Evolutionary conservation across 768 basidiomycete species (phyloP).

Genomic region (Amyloporia xantha): DNA sequence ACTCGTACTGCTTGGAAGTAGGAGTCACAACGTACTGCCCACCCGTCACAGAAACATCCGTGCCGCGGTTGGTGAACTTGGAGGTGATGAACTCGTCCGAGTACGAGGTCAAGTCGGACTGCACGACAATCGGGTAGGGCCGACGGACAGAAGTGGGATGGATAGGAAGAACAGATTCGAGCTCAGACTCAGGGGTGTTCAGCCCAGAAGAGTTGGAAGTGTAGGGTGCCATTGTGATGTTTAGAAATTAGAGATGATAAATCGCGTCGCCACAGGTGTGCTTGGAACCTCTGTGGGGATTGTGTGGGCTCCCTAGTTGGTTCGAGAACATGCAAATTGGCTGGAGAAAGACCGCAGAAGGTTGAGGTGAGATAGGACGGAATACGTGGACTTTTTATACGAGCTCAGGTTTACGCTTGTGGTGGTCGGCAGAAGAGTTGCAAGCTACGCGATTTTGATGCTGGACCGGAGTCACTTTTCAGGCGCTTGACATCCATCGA

Average conservation of each 20-base stretch:
- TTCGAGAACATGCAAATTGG: slow-evolving; percentile 90
- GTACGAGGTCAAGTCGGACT: slow-evolving; percentile 77
- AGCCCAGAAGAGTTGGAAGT: slow-evolving; percentile 57
- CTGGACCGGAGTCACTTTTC: not conserved
- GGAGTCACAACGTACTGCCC: slow-evolving; percentile 79
- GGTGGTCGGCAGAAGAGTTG: not conserved
- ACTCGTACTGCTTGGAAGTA: slow-evolving; percentile 76
- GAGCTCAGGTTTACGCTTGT: not conserved
- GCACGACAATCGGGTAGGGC: slow-evolving; percentile 68
- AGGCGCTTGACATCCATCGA: not conserved
- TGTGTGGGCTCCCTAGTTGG: slow-evolving; percentile 86
- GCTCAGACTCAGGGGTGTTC: slow-evolving; percentile 64
- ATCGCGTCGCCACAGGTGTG: slow-evolving; percentile 73
- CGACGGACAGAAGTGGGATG: slow-evolving; percentile 86
- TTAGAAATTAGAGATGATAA: slow-evolving; percentile 33
- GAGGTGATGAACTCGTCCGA: slow-evolving; percentile 78
- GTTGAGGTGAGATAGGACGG: not conserved
- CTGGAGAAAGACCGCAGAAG: slow-evolving; percentile 1
- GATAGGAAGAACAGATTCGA: slow-evolving; percentile 62
- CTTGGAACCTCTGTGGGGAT: slow-evolving; percentile 80
- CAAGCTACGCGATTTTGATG: not conserved
- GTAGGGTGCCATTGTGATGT: slow-evolving; percentile 43
- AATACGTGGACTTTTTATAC: slow-evolving; percentile 1
- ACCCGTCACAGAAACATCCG: slow-evolving; percentile 58
- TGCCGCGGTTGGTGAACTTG: slow-evolving; percentile 76